Evolutionary conservation across 495 filamentous ascomycete species (phyloP), one percentile per base, ranked within the genome.

Genomic region (Lentithecium fluviatile): DNA sequence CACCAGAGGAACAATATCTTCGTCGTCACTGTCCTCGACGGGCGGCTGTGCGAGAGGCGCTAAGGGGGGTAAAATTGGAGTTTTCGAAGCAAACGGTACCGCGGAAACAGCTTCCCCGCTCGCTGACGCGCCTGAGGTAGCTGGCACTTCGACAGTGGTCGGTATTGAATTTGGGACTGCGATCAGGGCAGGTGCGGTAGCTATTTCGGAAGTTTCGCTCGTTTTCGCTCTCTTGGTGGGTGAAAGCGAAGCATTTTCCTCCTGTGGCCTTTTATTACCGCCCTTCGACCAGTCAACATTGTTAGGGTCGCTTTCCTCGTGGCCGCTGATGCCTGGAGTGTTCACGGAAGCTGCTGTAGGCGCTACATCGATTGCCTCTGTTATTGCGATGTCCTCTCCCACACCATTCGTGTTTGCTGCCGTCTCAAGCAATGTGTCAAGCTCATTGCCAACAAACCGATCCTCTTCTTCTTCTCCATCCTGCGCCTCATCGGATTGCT

Each of bases 1-100:
- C n/a, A 62, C 60, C n/a, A 68, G 49, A 15, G 24, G 34, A 10
- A 55, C 65, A 42, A 68, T 56, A 54, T 68, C 59, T 23, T 67
- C 65, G n/a, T 56, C 55, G 19, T 64, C 56, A 34, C 49, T 34
- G 42, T 38, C 42, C 26, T 38, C 40, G 21, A 40, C 52, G 25
- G 43, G 11, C 6, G 7, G 23, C 10, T 13, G 46, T 25, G 25
- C 46, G 3, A 6, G 45, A 12, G 20, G 13, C 45, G 46, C 34
- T 26, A 21, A 11, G 4, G 53, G 13, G 1, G 45, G 46, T 6
- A 25, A 45, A 23, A 15, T 25, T 7, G 17, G 20, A 8, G 23
- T 4, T 34, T 21, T 6, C 19, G 25, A 15, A 13, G 21, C 19
- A 24, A 43, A 25, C 0, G 36, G 19, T 12, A 23, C 24, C n/a